Base-by-base conservation (phyloP, 2,329 filamentous ascomycete species). In the Paraphaeosphaeria sporulosa region DNA sequence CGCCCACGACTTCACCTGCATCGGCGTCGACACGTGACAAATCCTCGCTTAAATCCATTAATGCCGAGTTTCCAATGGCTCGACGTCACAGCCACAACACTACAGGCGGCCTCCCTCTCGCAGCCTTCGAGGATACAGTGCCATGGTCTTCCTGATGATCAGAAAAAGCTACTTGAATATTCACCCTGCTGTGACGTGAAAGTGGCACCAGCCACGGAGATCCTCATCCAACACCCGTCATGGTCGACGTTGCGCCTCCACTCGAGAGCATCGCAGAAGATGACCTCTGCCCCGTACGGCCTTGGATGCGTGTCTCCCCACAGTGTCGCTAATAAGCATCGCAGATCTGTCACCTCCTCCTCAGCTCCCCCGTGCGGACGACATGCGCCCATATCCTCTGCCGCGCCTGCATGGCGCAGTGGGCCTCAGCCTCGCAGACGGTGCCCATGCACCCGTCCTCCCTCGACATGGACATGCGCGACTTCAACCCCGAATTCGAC, bases 341-440 rank as follows among this genome's bases (percentile, higher is more conserved):
- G 15, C 40, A 74, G 71, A 78, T 83, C 21, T 83, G 81, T 66
- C 79, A 79, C 19, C 70, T 80, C 1, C 76, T 83, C 17, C 73
- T 83, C 12, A 76, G 73, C 64, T 67, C 71, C 1, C 81, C 81
- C 0, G 81, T 83, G 7, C 71, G 67, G 3, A 83, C 81, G 9
- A 61, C 66, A 46, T 83, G 81, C 66, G 72, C 73, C 48, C 81
- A 83, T 55, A 71, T 78, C 2, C 71, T 83, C 19, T 83, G 81
- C 69, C 68, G 74, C 47, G 75, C 76, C 5, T 83, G 81, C 69
- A 81, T 83, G 79, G 76, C 78, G 1, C 77, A 79, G 38, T 83
- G 81, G 81, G 79, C 80, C 2, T 78, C 81, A 25, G 71, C 77
- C 0, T 81, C 78, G 1, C 67, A 78, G 4, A 71, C 71, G 2